Evolutionary conservation across 441 rosid genomes (phyloP).

Genomic region (Adansonia madagascariensis): DNA sequence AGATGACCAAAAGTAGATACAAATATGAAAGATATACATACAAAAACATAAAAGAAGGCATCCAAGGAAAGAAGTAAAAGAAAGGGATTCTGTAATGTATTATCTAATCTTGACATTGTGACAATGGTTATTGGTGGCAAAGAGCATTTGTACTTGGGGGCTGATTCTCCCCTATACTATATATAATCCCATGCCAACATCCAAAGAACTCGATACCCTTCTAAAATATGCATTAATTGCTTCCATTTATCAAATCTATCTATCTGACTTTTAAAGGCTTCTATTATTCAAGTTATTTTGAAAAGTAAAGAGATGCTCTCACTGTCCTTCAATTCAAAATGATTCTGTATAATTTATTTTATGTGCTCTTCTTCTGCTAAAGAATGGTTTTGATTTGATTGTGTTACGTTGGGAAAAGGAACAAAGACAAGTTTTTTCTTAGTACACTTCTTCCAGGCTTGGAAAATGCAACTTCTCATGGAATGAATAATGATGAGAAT

Average conservation of each 20-base stretch:
- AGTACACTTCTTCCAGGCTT: slow-evolving; percentile 24
- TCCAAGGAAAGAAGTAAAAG: slow-evolving; percentile 36
- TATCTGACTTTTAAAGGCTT: slow-evolving; percentile 16
- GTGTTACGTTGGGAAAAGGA: slow-evolving; percentile 32
- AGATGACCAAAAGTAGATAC: slow-evolving; percentile 28
- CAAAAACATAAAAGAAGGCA: slow-evolving; percentile 2
- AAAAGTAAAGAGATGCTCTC: slow-evolving; percentile 21
- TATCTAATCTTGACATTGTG: slow-evolving; percentile 28
- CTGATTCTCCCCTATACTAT: slow-evolving; percentile 21
- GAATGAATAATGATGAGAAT: slow-evolving; percentile 35
- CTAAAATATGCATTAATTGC: slow-evolving; percentile 20
- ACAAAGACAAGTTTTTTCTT: slow-evolving; percentile 26
- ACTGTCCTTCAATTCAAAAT: slow-evolving; percentile 19
- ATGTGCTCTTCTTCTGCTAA: slow-evolving; percentile 21
- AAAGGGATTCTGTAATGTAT: neutral
- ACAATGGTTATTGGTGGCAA: slow-evolving; percentile 29
- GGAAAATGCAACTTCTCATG: slow-evolving; percentile 33
- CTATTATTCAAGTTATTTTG: neutral
- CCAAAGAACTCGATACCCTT: slow-evolving; percentile 28
- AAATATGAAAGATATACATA: neutral
- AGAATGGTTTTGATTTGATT: slow-evolving; percentile 25
- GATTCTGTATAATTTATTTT: slow-evolving; percentile 18
- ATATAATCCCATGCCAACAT: neutral
- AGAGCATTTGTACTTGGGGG: slow-evolving; percentile 39
- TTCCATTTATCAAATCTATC: slow-evolving; percentile 25